Conservation (phyloP, 306 rosid species). For the Gleditsia sinensis region DNA sequence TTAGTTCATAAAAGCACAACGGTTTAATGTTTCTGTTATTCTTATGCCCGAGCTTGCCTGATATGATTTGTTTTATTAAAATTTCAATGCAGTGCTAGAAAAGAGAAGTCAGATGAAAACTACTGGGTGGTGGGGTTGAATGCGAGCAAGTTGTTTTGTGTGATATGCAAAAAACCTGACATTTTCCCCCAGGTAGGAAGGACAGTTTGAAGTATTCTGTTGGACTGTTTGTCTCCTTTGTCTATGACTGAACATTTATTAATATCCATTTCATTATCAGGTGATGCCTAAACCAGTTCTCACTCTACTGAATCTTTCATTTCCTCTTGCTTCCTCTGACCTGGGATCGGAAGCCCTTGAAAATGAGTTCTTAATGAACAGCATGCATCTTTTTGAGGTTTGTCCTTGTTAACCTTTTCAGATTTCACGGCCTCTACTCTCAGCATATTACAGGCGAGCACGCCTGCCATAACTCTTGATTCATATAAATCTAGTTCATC, state of each 20-base stretch:
- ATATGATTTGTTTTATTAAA: slow-evolving; percentile 18
- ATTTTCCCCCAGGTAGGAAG: slow-evolving; percentile 71
- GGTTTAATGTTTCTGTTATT: background rate
- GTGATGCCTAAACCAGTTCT: slow-evolving; percentile 89
- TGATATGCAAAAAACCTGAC: slow-evolving; percentile 73
- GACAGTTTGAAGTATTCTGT: slow-evolving; percentile 10
- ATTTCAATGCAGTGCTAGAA: slow-evolving; percentile 65
- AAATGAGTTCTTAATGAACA: slow-evolving; percentile 79
- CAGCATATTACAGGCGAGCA: background rate
- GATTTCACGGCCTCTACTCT: slow-evolving; percentile 17
- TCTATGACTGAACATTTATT: slow-evolving; percentile 22
- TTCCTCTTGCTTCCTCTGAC: slow-evolving; percentile 93
- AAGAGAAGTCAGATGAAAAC: slow-evolving; percentile 76
- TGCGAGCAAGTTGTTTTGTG: slow-evolving; percentile 76
- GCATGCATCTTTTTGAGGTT: slow-evolving; percentile 79
- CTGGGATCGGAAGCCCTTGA: slow-evolving; percentile 88
- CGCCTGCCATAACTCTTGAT: slow-evolving; percentile 12
- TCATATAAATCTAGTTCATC: background rate
- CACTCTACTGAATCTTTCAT: slow-evolving; percentile 66
- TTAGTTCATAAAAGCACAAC: slow-evolving; percentile 27
- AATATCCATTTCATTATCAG: slow-evolving; percentile 50
- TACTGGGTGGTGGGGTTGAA: slow-evolving; percentile 92
- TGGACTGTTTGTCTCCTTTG: slow-evolving; percentile 27
- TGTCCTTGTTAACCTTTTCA: slow-evolving; percentile 27
- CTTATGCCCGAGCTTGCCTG: background rate